These are phyloP conservation scores for Cutaneotrichosporon sp. DNA, from an alignment of 1,284 basidiomycete genomes.

Conservation along the genomic window DNA sequence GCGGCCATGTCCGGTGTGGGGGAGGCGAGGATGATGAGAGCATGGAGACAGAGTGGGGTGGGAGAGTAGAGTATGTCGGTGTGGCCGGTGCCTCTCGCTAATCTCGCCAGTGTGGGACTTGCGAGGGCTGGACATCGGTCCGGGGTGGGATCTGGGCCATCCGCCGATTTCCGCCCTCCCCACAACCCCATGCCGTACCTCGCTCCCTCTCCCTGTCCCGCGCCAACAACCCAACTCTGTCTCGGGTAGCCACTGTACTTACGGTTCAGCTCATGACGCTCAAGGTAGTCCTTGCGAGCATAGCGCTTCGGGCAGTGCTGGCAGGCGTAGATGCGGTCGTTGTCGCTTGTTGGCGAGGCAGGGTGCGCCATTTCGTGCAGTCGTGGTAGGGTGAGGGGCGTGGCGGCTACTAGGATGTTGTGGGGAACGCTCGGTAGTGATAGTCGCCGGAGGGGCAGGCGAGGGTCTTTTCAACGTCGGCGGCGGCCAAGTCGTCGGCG, in stretches of 20 bases:
- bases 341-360: not conserved
- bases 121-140: not conserved
- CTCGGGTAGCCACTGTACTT: slow-evolving; percentile 7
- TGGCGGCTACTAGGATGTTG: not conserved
- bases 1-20: not conserved
- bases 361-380: not conserved
- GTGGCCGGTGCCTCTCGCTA: not conserved
- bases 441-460: not conserved
- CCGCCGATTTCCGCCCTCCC: too few relatives aligned
- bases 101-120: not conserved
- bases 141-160: not conserved
- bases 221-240: not conserved
- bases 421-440: not conserved
- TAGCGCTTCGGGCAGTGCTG: slow-evolving; percentile 26
- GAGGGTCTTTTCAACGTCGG: not conserved
- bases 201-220: not conserved
- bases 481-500: not conserved
- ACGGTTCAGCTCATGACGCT: slow-evolving; percentile 30
- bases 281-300: slow-evolving; percentile 28
- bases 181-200: not conserved
- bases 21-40: not conserved
- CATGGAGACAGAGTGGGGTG: not conserved
- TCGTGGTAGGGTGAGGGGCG: not conserved
- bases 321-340: slow-evolving; percentile 21
- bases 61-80: not conserved